These are phyloP conservation scores for Pyrenophora tritici-repentis DNA, from an alignment of 2,329 filamentous ascomycete genomes.

Conservation along the genomic window DNA sequence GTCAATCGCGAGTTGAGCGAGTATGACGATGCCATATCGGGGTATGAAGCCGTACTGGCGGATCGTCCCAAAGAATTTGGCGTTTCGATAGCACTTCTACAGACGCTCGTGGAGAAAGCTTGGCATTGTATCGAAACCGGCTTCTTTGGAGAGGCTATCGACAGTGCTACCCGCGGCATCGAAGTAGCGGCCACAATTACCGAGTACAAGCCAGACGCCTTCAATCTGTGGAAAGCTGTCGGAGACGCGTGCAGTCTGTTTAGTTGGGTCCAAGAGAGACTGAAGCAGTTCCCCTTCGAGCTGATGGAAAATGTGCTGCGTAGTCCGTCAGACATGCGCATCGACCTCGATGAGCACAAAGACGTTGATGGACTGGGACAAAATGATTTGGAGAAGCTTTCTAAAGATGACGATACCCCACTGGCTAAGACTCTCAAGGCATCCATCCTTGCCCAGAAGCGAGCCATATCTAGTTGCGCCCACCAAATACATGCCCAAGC, in stretches of 20 bases:
- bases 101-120: conserved; percentile 83
- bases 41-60: conserved; percentile 75
- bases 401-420: conserved; percentile 16
- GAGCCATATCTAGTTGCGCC: conserved; percentile 74
- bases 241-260: conserved; percentile 89
- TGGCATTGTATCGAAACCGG: conserved; percentile 79
- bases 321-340: conserved; percentile 53
- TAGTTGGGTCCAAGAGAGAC: conserved; percentile 72
- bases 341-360: conserved; percentile 62
- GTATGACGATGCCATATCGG: conserved; percentile 77
- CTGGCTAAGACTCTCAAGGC: conserved; percentile 68
- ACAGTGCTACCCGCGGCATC: conserved; percentile 72
- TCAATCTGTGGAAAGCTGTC: conserved; percentile 94
- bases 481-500: conserved; percentile 85
- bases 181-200: conserved; percentile 67
- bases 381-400: conserved; percentile 37
- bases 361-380: conserved; percentile 70
- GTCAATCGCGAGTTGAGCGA: conserved; percentile 91
- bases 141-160: conserved; percentile 80
- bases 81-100: conserved; percentile 83
- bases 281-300: conserved; percentile 65
- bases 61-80: conserved; percentile 77
- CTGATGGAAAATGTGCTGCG: conserved; percentile 64
- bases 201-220: conserved; percentile 68
- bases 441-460: conserved; percentile 83